Evolutionary conservation across 495 filamentous ascomycete species (phyloP).

Genomic region (Trichocladium uniseriatum): DNA sequence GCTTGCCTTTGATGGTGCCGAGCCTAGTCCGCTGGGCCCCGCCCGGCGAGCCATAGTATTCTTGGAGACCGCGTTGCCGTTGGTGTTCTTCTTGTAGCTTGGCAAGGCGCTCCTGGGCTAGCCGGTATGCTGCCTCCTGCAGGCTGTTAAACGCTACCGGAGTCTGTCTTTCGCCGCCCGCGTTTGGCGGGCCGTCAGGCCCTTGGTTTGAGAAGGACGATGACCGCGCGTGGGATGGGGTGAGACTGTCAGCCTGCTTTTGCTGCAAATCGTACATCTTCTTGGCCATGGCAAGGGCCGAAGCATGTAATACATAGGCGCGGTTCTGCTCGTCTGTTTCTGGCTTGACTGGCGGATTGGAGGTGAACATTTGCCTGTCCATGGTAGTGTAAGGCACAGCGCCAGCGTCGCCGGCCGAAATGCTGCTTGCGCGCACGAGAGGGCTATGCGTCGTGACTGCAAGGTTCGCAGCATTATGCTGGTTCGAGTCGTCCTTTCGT

Average conservation of each 20-base stretch:
- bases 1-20: slow-evolving; percentile 42
- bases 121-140: slow-evolving; percentile 75
- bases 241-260: slow-evolving; percentile 44
- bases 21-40: slow-evolving; percentile 40
- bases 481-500: too few relatives aligned
- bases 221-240: slow-evolving; percentile 26
- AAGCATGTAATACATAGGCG: slow-evolving; percentile 63
- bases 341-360: slow-evolving; percentile 58
- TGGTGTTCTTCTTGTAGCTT: slow-evolving; percentile 66
- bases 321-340: slow-evolving; percentile 67
- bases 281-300: slow-evolving; percentile 79
- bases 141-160: slow-evolving; percentile 45
- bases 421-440: slow-evolving; percentile 22
- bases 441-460: slow-evolving; percentile 51
- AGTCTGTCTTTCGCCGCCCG: slow-evolving; percentile 5
- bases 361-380: slow-evolving; percentile 61
- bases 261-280: slow-evolving; percentile 67
- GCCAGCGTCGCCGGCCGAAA: slow-evolving; percentile 25
- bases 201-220: slow-evolving; percentile 16
- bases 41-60: slow-evolving; percentile 53
- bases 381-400: slow-evolving; percentile 40
- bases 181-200: not conserved
- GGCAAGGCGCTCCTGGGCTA: slow-evolving; percentile 72
- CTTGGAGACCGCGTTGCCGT: slow-evolving; percentile 47
- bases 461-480: slow-evolving; percentile 61